Conservation (phyloP, 2,329 filamentous ascomycete genomes). For the Ophiocordyceps camponoti-floridani region DNA sequence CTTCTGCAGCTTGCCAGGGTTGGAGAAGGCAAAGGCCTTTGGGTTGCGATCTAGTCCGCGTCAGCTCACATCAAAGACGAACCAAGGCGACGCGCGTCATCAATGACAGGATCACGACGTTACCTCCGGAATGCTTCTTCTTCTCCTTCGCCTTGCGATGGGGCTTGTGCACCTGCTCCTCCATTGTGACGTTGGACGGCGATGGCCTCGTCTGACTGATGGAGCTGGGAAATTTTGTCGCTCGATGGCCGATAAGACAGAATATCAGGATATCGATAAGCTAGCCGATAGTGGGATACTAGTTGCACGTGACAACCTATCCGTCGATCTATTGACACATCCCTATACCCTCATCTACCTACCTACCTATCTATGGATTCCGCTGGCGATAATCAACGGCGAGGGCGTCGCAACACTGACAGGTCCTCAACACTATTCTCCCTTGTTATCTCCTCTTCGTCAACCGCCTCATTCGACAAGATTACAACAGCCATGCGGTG, state of each 20-base stretch:
- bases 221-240: background rate
- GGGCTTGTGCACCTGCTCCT: constrained; percentile 67
- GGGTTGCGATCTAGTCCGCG: constrained; percentile 48
- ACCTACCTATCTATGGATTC: background rate
- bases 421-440: background rate
- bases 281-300: background rate
- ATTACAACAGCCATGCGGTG: background rate
- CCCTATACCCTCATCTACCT: background rate
- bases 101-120: constrained; percentile 4
- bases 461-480: background rate
- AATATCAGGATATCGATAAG: background rate
- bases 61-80: constrained; percentile 5
- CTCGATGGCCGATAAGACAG: background rate
- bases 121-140: constrained; percentile 49
- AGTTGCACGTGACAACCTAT: background rate
- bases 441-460: background rate
- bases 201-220: background rate
- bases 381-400: background rate
- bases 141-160: constrained; percentile 83
- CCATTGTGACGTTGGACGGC: constrained; percentile 34
- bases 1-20: constrained; percentile 63
- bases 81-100: background rate
- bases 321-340: background rate
- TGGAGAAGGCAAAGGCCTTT: constrained; percentile 76
- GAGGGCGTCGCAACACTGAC: background rate